Percentiles rank a stretch among this genome's conserved stretches.
Evolutionary conservation across 805 yeast genomes (phyloP).

Genomic region (Kazachstania martiniae): DNA sequence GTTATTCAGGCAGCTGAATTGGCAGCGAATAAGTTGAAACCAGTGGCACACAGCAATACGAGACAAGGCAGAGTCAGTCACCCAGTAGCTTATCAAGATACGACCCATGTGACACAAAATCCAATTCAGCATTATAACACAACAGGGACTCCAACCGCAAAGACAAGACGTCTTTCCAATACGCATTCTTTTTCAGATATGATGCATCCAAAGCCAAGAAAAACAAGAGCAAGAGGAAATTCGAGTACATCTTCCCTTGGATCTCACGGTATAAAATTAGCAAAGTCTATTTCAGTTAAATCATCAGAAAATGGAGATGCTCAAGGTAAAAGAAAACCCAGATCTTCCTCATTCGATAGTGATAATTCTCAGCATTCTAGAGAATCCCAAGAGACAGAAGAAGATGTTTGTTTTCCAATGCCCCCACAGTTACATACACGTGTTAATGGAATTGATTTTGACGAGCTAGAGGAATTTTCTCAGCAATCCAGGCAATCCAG

Average conservation of each 20-base stretch:
- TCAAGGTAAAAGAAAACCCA: slow-evolving; percentile 2
- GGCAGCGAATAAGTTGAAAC: not conserved
- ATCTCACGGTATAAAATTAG: not conserved
- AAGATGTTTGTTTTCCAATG: slow-evolving; percentile 96
- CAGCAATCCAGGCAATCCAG: slow-evolving; percentile 44
- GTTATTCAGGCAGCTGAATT: slow-evolving; percentile 20
- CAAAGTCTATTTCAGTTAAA: slow-evolving; percentile 2
- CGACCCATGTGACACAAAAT: slow-evolving; percentile 5
- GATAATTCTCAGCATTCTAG: slow-evolving; percentile 70
- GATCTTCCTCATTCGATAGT: slow-evolving; percentile 34
- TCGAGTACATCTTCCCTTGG: not conserved
- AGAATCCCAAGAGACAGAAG: slow-evolving; percentile 85
- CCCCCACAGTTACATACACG: slow-evolving; percentile 46
- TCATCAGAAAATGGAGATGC: slow-evolving; percentile 1
- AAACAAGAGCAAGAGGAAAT: slow-evolving; percentile 15
- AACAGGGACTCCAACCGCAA: not conserved
- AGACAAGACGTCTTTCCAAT: not conserved
- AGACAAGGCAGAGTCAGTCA: too few species aligned
- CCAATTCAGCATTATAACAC: slow-evolving; percentile 4
- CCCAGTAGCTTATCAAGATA: too few species aligned
- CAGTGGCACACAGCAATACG: not conserved
- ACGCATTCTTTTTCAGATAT: not conserved
- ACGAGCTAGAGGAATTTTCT: slow-evolving; percentile 77
- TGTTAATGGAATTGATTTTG: slow-evolving; percentile 77
- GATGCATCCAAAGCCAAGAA: slow-evolving; percentile 12